Evolutionary conservation across 768 basidiomycete species (phyloP), one percentile per base, ranked within the genome.

Genomic region (Rhodocollybia butyracea): DNA sequence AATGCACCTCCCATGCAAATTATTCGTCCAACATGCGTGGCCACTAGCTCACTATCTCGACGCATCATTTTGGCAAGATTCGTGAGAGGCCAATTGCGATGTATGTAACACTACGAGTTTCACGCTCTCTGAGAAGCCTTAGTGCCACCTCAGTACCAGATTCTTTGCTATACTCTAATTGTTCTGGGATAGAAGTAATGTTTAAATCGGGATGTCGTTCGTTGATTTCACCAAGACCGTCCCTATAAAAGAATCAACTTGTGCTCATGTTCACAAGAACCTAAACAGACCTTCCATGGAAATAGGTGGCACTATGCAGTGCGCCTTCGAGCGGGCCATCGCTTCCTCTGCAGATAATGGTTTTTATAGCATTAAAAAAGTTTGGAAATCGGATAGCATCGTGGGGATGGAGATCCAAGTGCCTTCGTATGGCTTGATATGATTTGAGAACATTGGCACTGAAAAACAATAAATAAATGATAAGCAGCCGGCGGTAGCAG

Each of bases 1-100:
- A 98, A 67, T 2, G 93, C 89, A 13, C 93, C 94, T n/a, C 94
- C 94, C 93, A 98, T 96, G 66, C 85, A 86, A 21, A 94, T 71
- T 7, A 98, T 73, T n/a, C 85, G 79, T 4, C 85, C 90, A 27
- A 92, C 80, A 40, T 81, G 81, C 12, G 78, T 69, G 7, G 70
- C 69, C 29, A 94, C 73, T 11, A 78, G 71, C 32, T 73, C 65
- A 10, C 79, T 76, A 60, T 91, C 78, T 40, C 73, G 61, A 6
- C 77, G 78, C 66, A 90, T 72, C 56, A 89, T 74, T 31, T 74
- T 71, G 1, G 91, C 91, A 30, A 98, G 76, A 62, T 88, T 93
- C 11, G 93, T 95, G 52, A 91, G 76, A 40, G 89, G 87, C 89
- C 89, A 6, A 93, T 76, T 7, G 77, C 82, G 56, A 93, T 75